Evolutionary conservation across 169 alveolate genomes (phyloP).

Genomic region (Eimeria sp.): DNA sequence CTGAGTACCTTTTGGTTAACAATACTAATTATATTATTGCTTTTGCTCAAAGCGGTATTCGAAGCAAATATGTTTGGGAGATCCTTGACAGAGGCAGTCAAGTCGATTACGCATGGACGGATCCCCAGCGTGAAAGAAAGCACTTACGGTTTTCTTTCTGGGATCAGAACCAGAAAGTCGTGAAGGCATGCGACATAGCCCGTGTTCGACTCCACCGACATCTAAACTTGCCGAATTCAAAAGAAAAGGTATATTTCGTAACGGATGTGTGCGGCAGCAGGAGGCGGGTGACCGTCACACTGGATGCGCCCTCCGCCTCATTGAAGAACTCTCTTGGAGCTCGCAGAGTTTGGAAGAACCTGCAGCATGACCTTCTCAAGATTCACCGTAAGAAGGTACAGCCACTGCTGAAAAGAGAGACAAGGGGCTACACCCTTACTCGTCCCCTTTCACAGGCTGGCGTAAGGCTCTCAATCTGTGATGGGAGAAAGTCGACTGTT

Average conservation of each 20-base stretch:
- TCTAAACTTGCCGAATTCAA: conserved; percentile 38
- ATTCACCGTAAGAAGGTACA: neutral
- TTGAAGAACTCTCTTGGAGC: neutral
- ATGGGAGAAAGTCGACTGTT: neutral
- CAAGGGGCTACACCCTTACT: neutral
- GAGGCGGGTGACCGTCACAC: conserved; percentile 53
- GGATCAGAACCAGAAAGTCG: conserved; percentile 60
- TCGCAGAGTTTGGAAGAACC: conserved; percentile 20
- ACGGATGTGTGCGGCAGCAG: conserved; percentile 76
- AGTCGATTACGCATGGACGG: conserved; percentile 79
- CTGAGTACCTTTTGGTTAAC: conserved; percentile 69
- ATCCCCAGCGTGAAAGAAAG: conserved; percentile 69
- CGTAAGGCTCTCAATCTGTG: neutral
- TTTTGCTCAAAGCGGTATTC: conserved; percentile 72
- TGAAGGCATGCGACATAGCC: conserved; percentile 69
- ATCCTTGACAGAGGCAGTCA: conserved; percentile 63
- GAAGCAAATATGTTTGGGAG: conserved; percentile 48
- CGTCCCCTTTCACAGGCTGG: neutral
- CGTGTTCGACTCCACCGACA: conserved; percentile 70
- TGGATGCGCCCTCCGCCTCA: conserved; percentile 25
- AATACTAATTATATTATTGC: conserved; percentile 50
- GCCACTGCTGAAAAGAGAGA: neutral
- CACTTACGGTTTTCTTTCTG: conserved; percentile 64
- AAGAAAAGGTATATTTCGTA: conserved; percentile 34
- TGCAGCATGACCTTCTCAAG: conserved; percentile 23